A percentile compares a stretch with the other conserved stretches of the same genome.
phyloP scores from a whole-genome alignment of 2,329 filamentous ascomycete species.

The Beauveria sp. region DNA sequence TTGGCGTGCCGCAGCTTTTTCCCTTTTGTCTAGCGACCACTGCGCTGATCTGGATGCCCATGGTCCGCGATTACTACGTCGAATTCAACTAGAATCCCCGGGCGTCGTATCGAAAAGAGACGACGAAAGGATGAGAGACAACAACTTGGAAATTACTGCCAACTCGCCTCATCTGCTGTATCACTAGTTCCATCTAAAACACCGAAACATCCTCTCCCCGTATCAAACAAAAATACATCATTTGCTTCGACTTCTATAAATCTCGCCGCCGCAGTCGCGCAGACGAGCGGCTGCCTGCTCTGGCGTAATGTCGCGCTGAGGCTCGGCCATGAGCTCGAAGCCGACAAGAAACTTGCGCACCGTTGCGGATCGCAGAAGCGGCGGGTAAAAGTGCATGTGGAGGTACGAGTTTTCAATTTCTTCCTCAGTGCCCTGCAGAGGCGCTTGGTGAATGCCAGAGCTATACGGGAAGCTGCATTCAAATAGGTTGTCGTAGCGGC shows the following conservation, averaged over 20 bases:
- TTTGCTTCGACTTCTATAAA: conserved; percentile 62
- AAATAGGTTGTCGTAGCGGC: conserved; percentile 93
- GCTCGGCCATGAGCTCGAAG: conserved; percentile 93
- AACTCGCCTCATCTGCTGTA: background rate
- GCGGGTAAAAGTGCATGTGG: conserved; percentile 97
- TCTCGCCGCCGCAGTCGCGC: conserved; percentile 65
- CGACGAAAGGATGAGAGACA: background rate
- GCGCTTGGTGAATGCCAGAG: conserved; percentile 94
- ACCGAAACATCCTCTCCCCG: background rate
- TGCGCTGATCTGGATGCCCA: conserved; percentile 52
- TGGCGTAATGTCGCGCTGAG: conserved; percentile 95
- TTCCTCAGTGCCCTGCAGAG: conserved; percentile 70
- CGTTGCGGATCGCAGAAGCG: conserved; percentile 81
- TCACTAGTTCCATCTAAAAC: background rate
- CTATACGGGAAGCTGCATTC: conserved; percentile 96
- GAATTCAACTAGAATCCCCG: conserved; percentile 23
- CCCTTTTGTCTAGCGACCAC: conserved; percentile 44
- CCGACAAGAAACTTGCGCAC: conserved; percentile 95
- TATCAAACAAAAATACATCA: background rate
- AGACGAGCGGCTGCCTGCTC: conserved; percentile 83
- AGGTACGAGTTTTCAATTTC: conserved; percentile 85
- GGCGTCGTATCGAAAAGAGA: background rate
- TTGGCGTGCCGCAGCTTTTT: conserved; percentile 48
- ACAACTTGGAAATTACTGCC: background rate
- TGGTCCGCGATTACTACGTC: conserved; percentile 66